Evolutionary conservation across 495 filamentous ascomycete species (phyloP).

Genomic region (Aspergillus egyptiacus): DNA sequence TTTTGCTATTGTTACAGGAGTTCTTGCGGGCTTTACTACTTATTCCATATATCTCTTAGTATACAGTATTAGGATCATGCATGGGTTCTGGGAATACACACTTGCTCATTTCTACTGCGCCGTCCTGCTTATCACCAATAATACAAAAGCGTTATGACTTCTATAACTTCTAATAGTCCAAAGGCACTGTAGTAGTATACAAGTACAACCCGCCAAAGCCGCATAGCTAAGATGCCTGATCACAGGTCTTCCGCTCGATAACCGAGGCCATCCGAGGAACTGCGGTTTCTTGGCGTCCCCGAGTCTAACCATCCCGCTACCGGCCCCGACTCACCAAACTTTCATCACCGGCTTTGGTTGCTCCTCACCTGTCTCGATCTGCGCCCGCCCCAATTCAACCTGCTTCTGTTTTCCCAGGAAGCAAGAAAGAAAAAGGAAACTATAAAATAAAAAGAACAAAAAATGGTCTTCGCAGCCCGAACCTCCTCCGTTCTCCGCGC

Average conservation of each 20-base stretch:
- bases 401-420: neutral
- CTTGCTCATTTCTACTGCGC: neutral
- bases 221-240: too few relatives aligned
- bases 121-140: neutral
- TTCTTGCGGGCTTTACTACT: constrained; percentile 26
- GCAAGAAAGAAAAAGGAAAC: neutral
- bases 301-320: constrained; percentile 23
- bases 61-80: neutral
- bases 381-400: neutral
- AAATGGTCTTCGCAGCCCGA: constrained; percentile 42
- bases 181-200: too few relatives aligned
- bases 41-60: neutral
- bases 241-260: constrained; percentile 23
- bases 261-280: constrained; percentile 39
- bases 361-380: neutral
- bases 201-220: too few relatives aligned
- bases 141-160: neutral
- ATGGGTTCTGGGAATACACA: neutral
- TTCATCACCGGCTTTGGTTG: neutral
- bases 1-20: constrained; percentile 14
- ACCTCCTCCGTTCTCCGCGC: constrained; percentile 44
- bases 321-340: constrained; percentile 26
- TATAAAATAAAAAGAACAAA: constrained; percentile 7
- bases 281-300: constrained; percentile 26
- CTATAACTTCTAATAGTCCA: too few relatives aligned